A percentile compares a stretch with the other conserved stretches of the same genome.
Evolutionary conservation across 2,329 filamentous ascomycete species (phyloP).

Genomic region (Paecilomyces niveus): DNA sequence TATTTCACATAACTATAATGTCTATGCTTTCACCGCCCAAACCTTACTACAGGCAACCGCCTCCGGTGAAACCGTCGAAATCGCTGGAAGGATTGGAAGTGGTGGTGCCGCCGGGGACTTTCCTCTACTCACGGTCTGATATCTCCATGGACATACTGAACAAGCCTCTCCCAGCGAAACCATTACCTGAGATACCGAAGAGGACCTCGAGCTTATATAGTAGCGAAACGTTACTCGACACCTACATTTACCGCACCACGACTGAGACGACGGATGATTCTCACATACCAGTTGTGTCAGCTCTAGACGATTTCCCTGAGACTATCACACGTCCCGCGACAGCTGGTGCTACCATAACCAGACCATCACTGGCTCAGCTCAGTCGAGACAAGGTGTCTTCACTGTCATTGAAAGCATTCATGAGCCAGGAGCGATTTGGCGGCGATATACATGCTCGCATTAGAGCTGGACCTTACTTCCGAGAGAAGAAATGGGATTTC

Average conservation of each 20-base stretch:
- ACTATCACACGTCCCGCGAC: neutral
- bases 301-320: neutral
- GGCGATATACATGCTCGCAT: constrained; percentile 11
- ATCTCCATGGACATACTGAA: constrained; percentile 21
- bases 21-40: constrained; percentile 9
- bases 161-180: constrained; percentile 9
- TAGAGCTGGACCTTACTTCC: constrained; percentile 29
- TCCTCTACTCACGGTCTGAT: constrained; percentile 12
- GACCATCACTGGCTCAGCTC: neutral
- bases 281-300: neutral
- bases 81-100: constrained; percentile 31
- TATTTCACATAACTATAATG: neutral
- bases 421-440: constrained; percentile 19
- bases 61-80: constrained; percentile 25
- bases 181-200: constrained; percentile 5
- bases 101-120: constrained; percentile 24
- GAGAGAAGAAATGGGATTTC: constrained; percentile 36
- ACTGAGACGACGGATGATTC: neutral
- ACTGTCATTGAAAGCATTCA: constrained; percentile 11
- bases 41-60: constrained; percentile 16
- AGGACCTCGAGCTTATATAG: constrained; percentile 7
- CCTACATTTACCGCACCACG: constrained; percentile 1
- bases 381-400: constrained; percentile 4
- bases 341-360: neutral
- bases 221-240: constrained; percentile 5